phyloP scores from a whole-genome alignment of 2,329 filamentous ascomycete species.

The Blastomyces percursus region DNA sequence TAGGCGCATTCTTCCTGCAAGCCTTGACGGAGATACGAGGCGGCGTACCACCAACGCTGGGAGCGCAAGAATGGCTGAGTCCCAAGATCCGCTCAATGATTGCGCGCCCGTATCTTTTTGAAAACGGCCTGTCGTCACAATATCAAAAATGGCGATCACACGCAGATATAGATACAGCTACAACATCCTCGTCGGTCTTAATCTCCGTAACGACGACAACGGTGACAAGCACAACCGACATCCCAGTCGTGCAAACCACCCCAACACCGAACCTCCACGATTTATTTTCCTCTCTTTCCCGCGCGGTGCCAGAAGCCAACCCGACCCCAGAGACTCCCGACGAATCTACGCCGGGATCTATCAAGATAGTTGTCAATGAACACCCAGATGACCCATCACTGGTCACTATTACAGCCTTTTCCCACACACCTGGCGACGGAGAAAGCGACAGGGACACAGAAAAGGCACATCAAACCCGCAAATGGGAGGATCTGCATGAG shows the following conservation, averaged over 20 bases:
- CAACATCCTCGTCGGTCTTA: conserved; percentile 5
- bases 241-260: conserved; percentile 3
- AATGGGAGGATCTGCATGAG: conserved; percentile 60
- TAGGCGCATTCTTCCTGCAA: conserved; percentile 53
- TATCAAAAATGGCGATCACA: conserved; percentile 13
- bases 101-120: conserved; percentile 31
- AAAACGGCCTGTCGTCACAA: conserved; percentile 14
- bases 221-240: neutral
- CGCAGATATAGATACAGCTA: conserved; percentile 9
- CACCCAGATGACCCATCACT: conserved; percentile 4
- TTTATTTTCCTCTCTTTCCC: conserved; percentile 20
- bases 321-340: conserved; percentile 18
- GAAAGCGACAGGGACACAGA: neutral
- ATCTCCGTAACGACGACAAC: neutral
- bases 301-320: conserved; percentile 16
- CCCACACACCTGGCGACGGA: neutral
- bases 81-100: conserved; percentile 34
- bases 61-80: conserved; percentile 47
- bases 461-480: conserved; percentile 16
- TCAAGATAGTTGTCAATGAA: conserved; percentile 11
- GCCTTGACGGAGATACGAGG: conserved; percentile 52
- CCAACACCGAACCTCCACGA: conserved; percentile 18
- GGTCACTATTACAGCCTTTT: conserved; percentile 2
- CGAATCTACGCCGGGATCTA: conserved; percentile 8
- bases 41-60: conserved; percentile 45